Evolutionary conservation across 2,329 filamentous ascomycete species (phyloP), one percentile per base, ranked within the genome.

Genomic region (Colletotrichum sp.): DNA sequence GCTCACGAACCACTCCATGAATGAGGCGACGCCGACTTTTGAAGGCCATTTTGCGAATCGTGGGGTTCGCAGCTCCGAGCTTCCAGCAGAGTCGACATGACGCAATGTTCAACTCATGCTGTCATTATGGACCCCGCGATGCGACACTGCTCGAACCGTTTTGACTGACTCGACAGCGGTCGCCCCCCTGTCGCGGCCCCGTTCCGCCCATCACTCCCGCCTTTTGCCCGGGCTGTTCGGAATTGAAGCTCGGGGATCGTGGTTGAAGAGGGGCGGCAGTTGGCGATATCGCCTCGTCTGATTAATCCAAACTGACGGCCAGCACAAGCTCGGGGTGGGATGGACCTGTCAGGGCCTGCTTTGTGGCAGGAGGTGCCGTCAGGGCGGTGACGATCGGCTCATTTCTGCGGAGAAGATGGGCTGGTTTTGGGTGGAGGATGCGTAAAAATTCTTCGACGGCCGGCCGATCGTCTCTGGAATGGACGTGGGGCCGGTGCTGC

Each of bases 21-120:
- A 52, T 27, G 25, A 8, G 22, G 27, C 25, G 27, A 16, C 25
- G 36, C 16, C 34, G 34, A 3, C 32, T 39, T 36, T 64, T 64
- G 62, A 39, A 64, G 30, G 34, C 32, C 15, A 49, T 49, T 4
- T 49, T 11, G 44, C 15, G 3, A 19, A 52, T 52, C 70, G 44
- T 69, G 57, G 27, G 62, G 44, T 61, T 59, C 61, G 25, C 27
- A 49, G 34, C 25, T 15, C 27, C 34, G 19, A 49, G 64, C n/a
- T 69, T 67, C 64, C n/a, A 64, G 52, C 11, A 49, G 57, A 6
- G 59, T 69, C 57, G 49, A 9, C 64, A 73, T 76, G 73, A 76
- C 73, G 73, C 73, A 73, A 76, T 76, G 34, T 49, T 22, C 32
- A 29, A 69, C 6, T 61, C 44, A 73, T 65, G 62, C 27, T 57